Evolutionary conservation across 2,329 filamentous ascomycete species (phyloP).

Genomic region (Fusarium sp.): DNA sequence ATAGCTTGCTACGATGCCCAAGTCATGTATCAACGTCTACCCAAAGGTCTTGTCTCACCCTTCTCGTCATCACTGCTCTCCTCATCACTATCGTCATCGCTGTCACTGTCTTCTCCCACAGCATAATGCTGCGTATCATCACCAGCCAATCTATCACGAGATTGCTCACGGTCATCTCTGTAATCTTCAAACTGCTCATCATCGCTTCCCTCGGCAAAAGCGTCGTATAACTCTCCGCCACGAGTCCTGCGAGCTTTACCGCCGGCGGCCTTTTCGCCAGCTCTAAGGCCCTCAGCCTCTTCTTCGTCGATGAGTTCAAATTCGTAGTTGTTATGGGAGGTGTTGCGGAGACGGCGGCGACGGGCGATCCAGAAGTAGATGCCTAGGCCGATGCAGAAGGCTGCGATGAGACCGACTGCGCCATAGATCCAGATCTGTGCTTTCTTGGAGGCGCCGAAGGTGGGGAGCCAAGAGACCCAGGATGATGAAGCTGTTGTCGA

Average conservation of each 20-base stretch:
- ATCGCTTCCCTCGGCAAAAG: constrained; percentile 87
- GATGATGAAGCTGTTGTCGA: constrained; percentile 70
- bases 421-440: constrained; percentile 96
- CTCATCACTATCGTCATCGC: constrained; percentile 57
- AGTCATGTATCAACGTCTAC: constrained; percentile 24
- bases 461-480: constrained; percentile 88
- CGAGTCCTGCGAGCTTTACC: constrained; percentile 64
- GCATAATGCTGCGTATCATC: constrained; percentile 61
- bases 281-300: constrained; percentile 70
- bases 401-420: constrained; percentile 81
- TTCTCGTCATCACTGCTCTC: constrained; percentile 53
- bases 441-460: constrained; percentile 86
- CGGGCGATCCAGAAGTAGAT: constrained; percentile 85
- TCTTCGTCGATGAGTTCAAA: constrained; percentile 93
- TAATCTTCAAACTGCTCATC: constrained; percentile 69
- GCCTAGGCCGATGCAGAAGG: constrained; percentile 86
- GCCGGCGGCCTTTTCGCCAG: constrained; percentile 59
- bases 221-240: constrained; percentile 95
- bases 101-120: constrained; percentile 60
- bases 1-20: background rate
- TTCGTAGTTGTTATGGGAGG: constrained; percentile 85
- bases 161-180: constrained; percentile 56
- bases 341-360: constrained; percentile 79
- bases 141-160: constrained; percentile 46
- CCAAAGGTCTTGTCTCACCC: constrained; percentile 43